A percentile compares a stretch with the other conserved stretches of the same genome.
Evolutionary conservation across 257 asterid species (phyloP).

Genomic region (Oldenlandia corymbosa): DNA sequence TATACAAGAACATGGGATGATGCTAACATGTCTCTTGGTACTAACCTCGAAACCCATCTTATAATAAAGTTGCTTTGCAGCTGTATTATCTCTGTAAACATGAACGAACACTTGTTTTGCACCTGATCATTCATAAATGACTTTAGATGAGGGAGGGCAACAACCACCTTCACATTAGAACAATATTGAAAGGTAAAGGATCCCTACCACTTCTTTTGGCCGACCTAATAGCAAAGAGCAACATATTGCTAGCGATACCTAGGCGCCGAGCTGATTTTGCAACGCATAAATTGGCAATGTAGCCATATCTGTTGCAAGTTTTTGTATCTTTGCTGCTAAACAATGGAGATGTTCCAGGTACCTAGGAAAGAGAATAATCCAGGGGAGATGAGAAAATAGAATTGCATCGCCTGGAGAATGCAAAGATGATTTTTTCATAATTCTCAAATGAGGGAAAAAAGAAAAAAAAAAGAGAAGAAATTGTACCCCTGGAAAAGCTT

Average conservation of each 20-base stretch:
- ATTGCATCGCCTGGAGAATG: neutral
- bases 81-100: slow-evolving; percentile 43
- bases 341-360: slow-evolving; percentile 29
- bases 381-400: neutral
- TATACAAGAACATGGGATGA: neutral
- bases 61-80: slow-evolving; percentile 49
- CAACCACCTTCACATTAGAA: neutral
- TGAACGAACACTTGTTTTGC: slow-evolving; percentile 58
- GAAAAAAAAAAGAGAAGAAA: too few relatives aligned
- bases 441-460: too few relatives aligned
- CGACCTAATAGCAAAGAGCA: slow-evolving; percentile 35
- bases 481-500: slow-evolving; percentile 12
- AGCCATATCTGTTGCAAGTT: slow-evolving; percentile 35
- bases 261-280: slow-evolving; percentile 64
- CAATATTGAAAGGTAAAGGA: neutral
- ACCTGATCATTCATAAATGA: slow-evolving; percentile 29
- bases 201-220: slow-evolving; percentile 46
- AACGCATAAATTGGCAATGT: slow-evolving; percentile 64
- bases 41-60: slow-evolving; percentile 63
- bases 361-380: slow-evolving; percentile 31
- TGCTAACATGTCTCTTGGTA: neutral
- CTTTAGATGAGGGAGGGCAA: neutral
- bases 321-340: slow-evolving; percentile 30
- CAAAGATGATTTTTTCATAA: too few relatives aligned
- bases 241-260: slow-evolving; percentile 57